phyloP scores from a whole-genome alignment of 75 land plant genomes.

The Azolla pinnata region DNA sequence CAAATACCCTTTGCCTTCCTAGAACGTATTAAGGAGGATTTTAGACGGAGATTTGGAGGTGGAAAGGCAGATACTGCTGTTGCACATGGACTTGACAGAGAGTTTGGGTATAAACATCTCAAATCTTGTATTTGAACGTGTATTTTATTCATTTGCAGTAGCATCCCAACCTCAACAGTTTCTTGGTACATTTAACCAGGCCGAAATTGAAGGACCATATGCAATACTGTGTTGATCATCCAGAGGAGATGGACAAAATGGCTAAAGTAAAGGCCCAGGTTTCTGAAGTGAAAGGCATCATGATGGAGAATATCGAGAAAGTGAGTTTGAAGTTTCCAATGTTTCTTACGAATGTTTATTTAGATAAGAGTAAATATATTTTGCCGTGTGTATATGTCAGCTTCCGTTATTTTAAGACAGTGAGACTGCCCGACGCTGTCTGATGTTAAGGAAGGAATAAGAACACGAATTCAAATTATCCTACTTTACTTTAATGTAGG shows the following conservation, averaged over 20 bases:
- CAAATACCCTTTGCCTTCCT: constrained; percentile 69
- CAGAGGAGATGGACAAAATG: constrained; percentile 65
- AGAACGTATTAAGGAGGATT: constrained; percentile 68
- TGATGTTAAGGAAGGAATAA: no score
- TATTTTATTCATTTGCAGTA: not conserved
- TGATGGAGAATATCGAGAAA: constrained; percentile 84
- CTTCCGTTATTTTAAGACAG: no score
- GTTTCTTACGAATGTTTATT: no score
- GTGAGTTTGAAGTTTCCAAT: constrained; percentile 17
- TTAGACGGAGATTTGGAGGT: constrained; percentile 60
- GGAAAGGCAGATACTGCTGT: constrained; percentile 59
- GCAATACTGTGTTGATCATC: constrained; percentile 64
- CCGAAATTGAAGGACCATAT: constrained; percentile 74
- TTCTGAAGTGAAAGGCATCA: constrained; percentile 75
- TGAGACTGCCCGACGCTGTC: no score
- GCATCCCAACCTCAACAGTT: not conserved
- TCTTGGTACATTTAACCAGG: constrained; percentile 18
- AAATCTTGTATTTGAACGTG: constrained; percentile 3
- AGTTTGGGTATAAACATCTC: constrained; percentile 31
- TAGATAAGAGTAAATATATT: no score
- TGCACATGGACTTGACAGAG: constrained; percentile 55
- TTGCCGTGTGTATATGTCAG: no score
- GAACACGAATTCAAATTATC: no score
- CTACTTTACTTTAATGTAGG: no score
- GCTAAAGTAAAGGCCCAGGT: constrained; percentile 70